phyloP scores from a whole-genome alignment of 352 stramenopile species.

The Phytophthora citrophthora region DNA sequence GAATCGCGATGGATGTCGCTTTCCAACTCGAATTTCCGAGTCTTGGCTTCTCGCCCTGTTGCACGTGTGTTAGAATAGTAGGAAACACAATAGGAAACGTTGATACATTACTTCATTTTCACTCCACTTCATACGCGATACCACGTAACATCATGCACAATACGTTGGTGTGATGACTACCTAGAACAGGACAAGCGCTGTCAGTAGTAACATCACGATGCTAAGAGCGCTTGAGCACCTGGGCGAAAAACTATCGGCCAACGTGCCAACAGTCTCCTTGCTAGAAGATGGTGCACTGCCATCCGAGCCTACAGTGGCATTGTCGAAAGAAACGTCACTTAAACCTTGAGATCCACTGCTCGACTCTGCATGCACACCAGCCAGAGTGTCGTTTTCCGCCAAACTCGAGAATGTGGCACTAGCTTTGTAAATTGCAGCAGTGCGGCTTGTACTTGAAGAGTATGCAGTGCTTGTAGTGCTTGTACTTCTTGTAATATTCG shows the following conservation, averaged over 20 bases:
- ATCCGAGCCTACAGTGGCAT: neutral
- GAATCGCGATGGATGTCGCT: conserved; percentile 59
- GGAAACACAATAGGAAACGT: neutral
- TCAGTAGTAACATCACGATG: neutral
- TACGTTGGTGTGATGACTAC: conserved; percentile 1
- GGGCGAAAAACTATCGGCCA: conserved; percentile 5
- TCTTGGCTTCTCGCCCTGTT: conserved; percentile 42
- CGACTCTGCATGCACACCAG: conserved; percentile 16
- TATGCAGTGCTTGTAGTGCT: too few relatives aligned
- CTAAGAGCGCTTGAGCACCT: neutral
- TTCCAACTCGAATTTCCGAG: conserved; percentile 52
- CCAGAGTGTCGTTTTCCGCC: conserved; percentile 9
- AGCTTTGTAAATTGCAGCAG: conserved; percentile 8
- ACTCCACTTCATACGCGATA: conserved; percentile 7
- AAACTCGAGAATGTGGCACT: conserved; percentile 15
- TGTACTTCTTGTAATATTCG: too few relatives aligned
- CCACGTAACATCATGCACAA: conserved; percentile 18
- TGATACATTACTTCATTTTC: conserved; percentile 5
- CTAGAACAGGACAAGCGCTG: conserved; percentile 1
- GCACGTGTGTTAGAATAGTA: conserved; percentile 31
- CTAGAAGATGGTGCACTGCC: conserved; percentile 3
- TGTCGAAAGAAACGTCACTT: conserved; percentile 5
- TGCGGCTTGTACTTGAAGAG: too few relatives aligned
- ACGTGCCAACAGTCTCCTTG: conserved; percentile 9
- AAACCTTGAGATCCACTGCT: conserved; percentile 9